These are phyloP conservation scores for Cercospora sp. DNA, from an alignment of 2,329 filamentous ascomycete species.

Conservation along the genomic window DNA sequence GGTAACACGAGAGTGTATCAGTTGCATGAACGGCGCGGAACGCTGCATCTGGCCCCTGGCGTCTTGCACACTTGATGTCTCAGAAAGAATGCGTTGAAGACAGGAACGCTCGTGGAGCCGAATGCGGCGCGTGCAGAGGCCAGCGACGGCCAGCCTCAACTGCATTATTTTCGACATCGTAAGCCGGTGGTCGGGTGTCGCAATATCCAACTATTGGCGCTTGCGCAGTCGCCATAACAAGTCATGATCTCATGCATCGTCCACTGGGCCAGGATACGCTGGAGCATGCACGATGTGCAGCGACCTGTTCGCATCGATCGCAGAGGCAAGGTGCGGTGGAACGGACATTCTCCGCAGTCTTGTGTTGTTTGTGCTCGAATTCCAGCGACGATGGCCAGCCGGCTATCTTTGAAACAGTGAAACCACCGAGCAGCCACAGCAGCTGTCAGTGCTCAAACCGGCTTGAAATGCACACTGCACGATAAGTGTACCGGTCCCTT, in stretches of 20 bases:
- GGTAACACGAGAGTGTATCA: conserved; percentile 17
- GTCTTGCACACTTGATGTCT: conserved; percentile 16
- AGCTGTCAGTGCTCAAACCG: conserved; percentile 20
- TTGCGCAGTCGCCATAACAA: conserved; percentile 6
- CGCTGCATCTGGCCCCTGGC: conserved; percentile 18
- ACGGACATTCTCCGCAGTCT: conserved; percentile 17
- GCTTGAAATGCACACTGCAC: conserved; percentile 18
- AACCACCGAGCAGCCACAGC: conserved; percentile 17
- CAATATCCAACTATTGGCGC: conserved; percentile 2
- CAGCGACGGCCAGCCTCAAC: conserved; percentile 1
- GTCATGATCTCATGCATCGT: conserved; percentile 7
- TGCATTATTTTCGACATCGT: conserved; percentile 1
- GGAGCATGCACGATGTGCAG: conserved; percentile 1
- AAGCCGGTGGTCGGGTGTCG: background rate
- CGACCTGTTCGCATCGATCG: background rate
- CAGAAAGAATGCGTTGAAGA: conserved; percentile 23
- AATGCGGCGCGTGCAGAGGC: conserved; percentile 1
- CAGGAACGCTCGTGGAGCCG: conserved; percentile 16
- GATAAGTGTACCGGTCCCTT: conserved; percentile 14
- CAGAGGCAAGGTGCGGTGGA: conserved; percentile 11
- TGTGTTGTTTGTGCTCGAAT: conserved; percentile 21
- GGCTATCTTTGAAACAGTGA: conserved; percentile 19
- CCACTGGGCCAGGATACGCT: background rate
- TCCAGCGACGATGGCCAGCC: conserved; percentile 20
- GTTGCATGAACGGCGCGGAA: conserved; percentile 16